Evolutionary conservation across 2,329 filamentous ascomycete species (phyloP).

Genomic region (Bipolaris victoriae): DNA sequence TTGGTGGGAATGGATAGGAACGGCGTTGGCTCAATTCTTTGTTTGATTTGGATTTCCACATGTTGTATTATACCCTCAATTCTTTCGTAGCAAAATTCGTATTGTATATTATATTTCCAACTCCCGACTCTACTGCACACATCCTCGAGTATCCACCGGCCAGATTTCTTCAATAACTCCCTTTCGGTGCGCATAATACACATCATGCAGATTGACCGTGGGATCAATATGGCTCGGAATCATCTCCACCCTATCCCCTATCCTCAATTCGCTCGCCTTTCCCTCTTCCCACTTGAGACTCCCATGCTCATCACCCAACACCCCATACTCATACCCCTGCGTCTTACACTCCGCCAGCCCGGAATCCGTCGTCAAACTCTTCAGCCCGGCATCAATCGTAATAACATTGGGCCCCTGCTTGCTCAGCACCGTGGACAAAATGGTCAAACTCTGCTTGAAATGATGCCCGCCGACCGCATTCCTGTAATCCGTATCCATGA

Average conservation of each 20-base stretch:
- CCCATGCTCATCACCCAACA: slow-evolving; percentile 59
- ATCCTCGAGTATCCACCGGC: slow-evolving; percentile 59
- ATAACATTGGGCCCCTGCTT: slow-evolving; percentile 53
- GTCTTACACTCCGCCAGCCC: slow-evolving; percentile 57
- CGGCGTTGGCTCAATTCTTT: not conserved
- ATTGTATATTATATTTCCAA: not conserved
- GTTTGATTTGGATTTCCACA: too few species aligned
- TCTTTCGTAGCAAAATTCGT: not conserved
- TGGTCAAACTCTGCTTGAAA: slow-evolving; percentile 58
- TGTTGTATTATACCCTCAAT: too few species aligned
- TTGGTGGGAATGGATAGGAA: not conserved
- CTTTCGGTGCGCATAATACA: slow-evolving; percentile 58
- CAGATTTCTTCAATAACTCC: slow-evolving; percentile 60
- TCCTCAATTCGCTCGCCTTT: slow-evolving; percentile 40
- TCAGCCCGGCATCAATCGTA: slow-evolving; percentile 59
- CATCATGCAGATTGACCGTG: slow-evolving; percentile 60
- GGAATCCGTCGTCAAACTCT: slow-evolving; percentile 60
- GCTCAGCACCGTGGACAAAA: slow-evolving; percentile 58
- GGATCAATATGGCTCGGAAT: slow-evolving; percentile 63
- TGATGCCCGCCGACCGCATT: slow-evolving; percentile 56
- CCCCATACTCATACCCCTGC: slow-evolving; percentile 52
- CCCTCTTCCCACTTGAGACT: slow-evolving; percentile 55
- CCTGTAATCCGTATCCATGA: slow-evolving; percentile 65
- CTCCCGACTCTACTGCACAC: slow-evolving; percentile 52
- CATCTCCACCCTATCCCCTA: slow-evolving; percentile 60